Evolutionary conservation across 345 rosid genomes (phyloP).

Genomic region (Citrus mangshanensis): DNA sequence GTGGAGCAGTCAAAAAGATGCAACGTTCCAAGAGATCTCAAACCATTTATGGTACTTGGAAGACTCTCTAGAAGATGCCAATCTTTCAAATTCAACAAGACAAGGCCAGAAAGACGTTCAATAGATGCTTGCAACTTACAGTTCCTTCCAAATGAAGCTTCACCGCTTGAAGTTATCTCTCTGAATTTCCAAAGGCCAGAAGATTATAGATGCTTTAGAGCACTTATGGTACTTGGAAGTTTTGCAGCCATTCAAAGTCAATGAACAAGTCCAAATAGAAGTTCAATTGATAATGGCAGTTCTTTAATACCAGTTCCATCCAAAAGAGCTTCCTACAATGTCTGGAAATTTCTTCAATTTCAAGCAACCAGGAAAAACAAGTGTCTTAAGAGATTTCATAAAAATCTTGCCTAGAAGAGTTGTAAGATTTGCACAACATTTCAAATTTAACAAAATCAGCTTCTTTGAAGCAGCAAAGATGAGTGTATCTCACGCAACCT

Average conservation of each 20-base stretch:
- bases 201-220: no score
- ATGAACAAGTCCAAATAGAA: not conserved
- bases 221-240: no score
- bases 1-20: no score
- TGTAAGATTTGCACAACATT: constrained; percentile 22
- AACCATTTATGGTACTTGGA: no score
- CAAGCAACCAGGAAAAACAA: not conserved
- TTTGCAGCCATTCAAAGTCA: not conserved
- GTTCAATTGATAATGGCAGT: not conserved
- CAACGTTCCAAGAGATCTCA: no score
- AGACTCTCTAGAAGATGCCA: no score
- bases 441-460: constrained; percentile 14
- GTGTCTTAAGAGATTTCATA: not conserved
- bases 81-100: no score
- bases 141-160: no score
- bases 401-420: constrained; percentile 18
- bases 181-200: no score
- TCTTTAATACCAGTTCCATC: not conserved
- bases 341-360: not conserved
- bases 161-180: no score
- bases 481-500: constrained; percentile 24
- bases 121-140: no score
- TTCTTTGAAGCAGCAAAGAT: constrained; percentile 10
- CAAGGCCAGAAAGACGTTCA: no score
- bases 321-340: not conserved